A percentile compares a stretch with the other conserved stretches of the same genome.
phyloP scores from a whole-genome alignment of 208 protist genomes.

The Trichomonas tenax region DNA sequence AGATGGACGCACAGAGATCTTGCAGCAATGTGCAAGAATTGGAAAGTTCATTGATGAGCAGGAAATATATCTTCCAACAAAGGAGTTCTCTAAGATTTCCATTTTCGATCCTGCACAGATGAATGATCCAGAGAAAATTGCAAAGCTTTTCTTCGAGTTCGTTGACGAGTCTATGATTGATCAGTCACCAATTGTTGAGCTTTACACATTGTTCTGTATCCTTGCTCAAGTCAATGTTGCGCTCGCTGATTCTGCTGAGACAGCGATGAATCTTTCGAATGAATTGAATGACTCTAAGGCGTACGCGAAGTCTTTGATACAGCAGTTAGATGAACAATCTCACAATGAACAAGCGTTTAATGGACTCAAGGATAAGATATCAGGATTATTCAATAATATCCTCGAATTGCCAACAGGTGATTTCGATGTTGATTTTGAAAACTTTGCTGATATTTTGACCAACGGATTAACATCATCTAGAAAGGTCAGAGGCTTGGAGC shows the following conservation, averaged over 20 bases:
- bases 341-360: background rate
- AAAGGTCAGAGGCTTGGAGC: background rate
- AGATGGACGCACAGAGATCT: background rate
- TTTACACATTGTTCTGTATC: background rate
- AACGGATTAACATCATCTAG: background rate
- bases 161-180: background rate
- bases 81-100: background rate
- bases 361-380: background rate
- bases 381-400: background rate
- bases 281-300: background rate
- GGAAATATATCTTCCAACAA: background rate
- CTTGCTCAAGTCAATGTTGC: background rate
- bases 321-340: background rate
- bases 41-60: background rate
- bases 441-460: background rate
- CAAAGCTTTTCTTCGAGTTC: background rate
- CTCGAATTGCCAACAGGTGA: background rate
- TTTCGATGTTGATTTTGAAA: background rate
- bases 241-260: background rate
- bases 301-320: background rate
- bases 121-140: background rate
- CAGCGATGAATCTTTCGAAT: background rate
- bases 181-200: background rate
- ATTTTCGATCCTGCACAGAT: background rate
- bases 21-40: background rate